Evolutionary conservation across 148 eudicot species (phyloP).

Genomic region (Rhododendron mucronatum): DNA sequence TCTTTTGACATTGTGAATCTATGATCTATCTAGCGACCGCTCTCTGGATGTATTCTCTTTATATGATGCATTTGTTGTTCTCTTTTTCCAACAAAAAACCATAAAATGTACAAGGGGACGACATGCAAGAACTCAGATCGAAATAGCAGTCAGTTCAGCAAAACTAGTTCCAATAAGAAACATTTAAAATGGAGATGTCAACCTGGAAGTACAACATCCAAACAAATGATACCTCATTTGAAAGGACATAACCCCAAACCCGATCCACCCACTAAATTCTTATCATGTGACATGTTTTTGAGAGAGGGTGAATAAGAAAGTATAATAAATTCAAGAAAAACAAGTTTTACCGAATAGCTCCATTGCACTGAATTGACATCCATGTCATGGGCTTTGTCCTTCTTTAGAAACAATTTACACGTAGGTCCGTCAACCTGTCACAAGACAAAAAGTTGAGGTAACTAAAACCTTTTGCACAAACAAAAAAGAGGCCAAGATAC

Average conservation of each 20-base stretch:
- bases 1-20: neutral
- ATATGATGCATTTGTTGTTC: neutral
- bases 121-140: neutral
- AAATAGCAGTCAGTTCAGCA: neutral
- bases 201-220: neutral
- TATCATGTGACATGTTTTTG: neutral
- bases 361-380: constrained; percentile 32
- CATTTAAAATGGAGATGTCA: neutral
- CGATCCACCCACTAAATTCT: neutral
- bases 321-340: neutral
- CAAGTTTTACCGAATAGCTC: constrained; percentile 18
- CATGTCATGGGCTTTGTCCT: constrained; percentile 36
- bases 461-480: neutral
- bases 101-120: neutral
- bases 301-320: neutral
- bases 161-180: neutral
- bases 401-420: constrained; percentile 28
- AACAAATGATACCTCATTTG: neutral
- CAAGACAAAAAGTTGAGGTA: neutral
- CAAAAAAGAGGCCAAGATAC: constrained; percentile 7
- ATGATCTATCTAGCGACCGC: neutral
- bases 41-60: neutral
- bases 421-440: constrained; percentile 30
- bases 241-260: neutral
- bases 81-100: neutral